Evolutionary conservation across 208 protist genomes (phyloP).

Genomic region (Trypanosoma melophagium): DNA sequence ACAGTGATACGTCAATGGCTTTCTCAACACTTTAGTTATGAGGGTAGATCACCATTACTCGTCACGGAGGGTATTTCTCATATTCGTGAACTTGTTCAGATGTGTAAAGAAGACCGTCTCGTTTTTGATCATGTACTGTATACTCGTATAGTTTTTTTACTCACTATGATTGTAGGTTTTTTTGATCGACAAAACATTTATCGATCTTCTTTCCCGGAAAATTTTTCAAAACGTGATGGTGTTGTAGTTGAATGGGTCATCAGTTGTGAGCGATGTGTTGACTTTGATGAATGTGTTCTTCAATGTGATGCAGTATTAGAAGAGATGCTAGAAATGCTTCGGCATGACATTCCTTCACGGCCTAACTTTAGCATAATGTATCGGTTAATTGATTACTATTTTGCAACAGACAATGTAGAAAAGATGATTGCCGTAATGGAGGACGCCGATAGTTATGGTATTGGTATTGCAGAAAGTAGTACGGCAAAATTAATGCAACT

Average conservation of each 20-base stretch:
- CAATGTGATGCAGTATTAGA: conserved; percentile 87
- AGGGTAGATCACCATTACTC: conserved; percentile 65
- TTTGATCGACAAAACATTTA: conserved; percentile 90
- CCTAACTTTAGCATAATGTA: conserved; percentile 85
- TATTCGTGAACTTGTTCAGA: conserved; percentile 69
- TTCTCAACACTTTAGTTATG: conserved; percentile 48
- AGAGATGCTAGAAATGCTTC: conserved; percentile 76
- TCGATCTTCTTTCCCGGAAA: conserved; percentile 65
- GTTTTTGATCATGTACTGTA: conserved; percentile 89
- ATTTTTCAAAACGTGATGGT: conserved; percentile 83
- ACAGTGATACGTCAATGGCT: conserved; percentile 75
- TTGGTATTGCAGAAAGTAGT: conserved; percentile 81
- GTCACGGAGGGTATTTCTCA: conserved; percentile 69
- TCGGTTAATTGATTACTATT: conserved; percentile 90
- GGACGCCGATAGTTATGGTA: conserved; percentile 70
- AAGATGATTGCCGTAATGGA: conserved; percentile 91
- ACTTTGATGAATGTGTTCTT: conserved; percentile 85
- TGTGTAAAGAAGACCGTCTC: conserved; percentile 77
- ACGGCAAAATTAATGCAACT: conserved; percentile 91
- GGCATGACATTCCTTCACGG: conserved; percentile 64
- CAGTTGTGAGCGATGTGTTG: conserved; percentile 58
- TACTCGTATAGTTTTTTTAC: conserved; percentile 79
- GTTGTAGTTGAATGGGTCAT: conserved; percentile 89
- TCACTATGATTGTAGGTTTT: conserved; percentile 90
- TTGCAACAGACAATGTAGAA: conserved; percentile 88